phyloP scores from a whole-genome alignment of 495 filamentous ascomycete genomes.

The Aspergillus bridgeri region DNA sequence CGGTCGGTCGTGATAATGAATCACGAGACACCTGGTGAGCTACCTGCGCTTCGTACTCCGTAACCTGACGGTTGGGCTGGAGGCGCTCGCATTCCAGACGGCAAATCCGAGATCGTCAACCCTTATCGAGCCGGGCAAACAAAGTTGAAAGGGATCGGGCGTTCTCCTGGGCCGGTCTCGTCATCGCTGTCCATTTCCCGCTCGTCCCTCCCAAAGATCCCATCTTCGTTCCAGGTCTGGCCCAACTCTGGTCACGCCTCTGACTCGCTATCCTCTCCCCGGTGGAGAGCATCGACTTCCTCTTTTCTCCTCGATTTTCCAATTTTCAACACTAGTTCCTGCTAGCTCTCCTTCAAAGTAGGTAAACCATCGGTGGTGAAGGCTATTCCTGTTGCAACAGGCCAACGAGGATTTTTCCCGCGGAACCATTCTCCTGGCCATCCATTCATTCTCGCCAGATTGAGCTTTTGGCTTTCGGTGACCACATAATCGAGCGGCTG shows the following conservation, averaged over 20 bases:
- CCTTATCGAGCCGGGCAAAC: slow-evolving; percentile 1
- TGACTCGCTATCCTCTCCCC: neutral
- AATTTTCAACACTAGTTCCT: neutral
- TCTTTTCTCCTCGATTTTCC: neutral
- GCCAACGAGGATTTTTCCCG: neutral
- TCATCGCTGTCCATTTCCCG: neutral
- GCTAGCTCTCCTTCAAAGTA: neutral
- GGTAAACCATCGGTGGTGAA: too few relatives aligned
- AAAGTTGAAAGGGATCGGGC: slow-evolving; percentile 3
- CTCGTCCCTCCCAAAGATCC: slow-evolving; percentile 2
- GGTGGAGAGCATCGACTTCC: neutral
- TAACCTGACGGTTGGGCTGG: too few relatives aligned
- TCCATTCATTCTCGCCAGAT: neutral
- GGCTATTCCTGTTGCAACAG: neutral
- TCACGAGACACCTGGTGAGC: too few relatives aligned
- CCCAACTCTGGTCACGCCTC: neutral
- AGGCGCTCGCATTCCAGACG: neutral
- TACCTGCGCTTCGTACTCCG: too few relatives aligned
- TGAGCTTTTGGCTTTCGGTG: neutral
- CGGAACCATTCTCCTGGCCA: neutral
- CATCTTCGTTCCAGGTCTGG: neutral
- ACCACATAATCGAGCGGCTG: neutral
- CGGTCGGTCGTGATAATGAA: neutral
- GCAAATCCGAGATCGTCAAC: slow-evolving; percentile 1
- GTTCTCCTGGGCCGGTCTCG: neutral